phyloP scores from a whole-genome alignment of 2,329 filamentous ascomycete genomes.

The Magnaporthales sp. region DNA sequence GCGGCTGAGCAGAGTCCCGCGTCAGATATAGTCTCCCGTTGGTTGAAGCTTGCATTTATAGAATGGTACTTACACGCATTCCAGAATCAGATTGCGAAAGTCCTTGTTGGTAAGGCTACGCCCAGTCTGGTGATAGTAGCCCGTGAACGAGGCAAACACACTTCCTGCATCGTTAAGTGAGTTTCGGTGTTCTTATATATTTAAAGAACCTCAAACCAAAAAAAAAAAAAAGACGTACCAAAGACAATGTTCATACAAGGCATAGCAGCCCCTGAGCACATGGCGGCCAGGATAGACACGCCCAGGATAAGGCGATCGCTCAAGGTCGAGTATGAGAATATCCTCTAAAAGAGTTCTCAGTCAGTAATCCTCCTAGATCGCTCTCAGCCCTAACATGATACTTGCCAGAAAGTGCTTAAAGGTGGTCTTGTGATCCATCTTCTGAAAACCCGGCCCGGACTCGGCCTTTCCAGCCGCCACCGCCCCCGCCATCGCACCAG shows the following conservation, averaged over 20 bases:
- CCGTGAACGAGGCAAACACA: constrained; percentile 22
- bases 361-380: not conserved
- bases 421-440: constrained; percentile 4
- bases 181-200: not conserved
- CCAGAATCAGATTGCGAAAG: constrained; percentile 17
- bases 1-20: constrained; percentile 26
- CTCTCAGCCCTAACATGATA: not conserved
- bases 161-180: constrained; percentile 14
- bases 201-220: not conserved
- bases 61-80: constrained; percentile 18
- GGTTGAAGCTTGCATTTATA: not conserved
- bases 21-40: not conserved
- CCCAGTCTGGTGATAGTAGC: constrained; percentile 16
- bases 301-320: constrained; percentile 40
- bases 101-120: constrained; percentile 16
- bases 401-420: constrained; percentile 6
- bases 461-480: not conserved
- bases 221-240: constrained; percentile 32
- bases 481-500: not conserved
- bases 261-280: constrained; percentile 45
- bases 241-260: constrained; percentile 54
- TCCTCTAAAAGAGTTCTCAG: constrained; percentile 14
- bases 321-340: constrained; percentile 45
- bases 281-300: constrained; percentile 36
- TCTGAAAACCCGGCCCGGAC: not conserved